Base-by-base conservation (phyloP, 2,329 filamentous ascomycete genomes). In the Chrysosporium queenslandicum region DNA sequence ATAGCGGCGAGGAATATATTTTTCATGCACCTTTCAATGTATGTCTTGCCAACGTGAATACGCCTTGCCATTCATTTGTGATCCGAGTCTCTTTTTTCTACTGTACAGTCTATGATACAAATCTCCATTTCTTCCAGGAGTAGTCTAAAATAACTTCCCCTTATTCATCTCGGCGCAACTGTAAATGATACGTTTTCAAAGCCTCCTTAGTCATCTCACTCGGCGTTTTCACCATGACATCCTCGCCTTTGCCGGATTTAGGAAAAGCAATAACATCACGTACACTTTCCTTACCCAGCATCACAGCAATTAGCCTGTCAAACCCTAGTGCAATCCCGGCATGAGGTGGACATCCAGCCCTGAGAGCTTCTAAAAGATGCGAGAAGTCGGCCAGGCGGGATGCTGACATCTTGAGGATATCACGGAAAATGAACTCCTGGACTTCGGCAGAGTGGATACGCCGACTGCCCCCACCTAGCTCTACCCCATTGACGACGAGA, bases 231-330 rank as follows among this genome's bases (percentile, higher is more conserved):
- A 94, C 87, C 68, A 94, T 79, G 53, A 81, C 69, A 70, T 98
- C 92, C 64, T 94, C 86, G 0, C 92, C 90, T 65, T 83, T 89
- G 56, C 88, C 89, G 56, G 81, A 90, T 74, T 98, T 98, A 0
- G 92, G 94, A 64, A 98, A 98, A 0, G 90, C 90, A 68, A 98
- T 96, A 1, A 98, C 91, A 71, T 98, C 91, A 55, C 87, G 76
- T 2, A 98, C 85, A 1, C 85, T 89, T 9, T 85, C 77, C 29
- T 79, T 83, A 1, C 83, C 85, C 20, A 85, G 79, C 75, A 98
- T 79, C 0, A 95, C 73, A 0, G 91, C 85, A 36, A 92, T 77
- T 46, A 98, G 69, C 3, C 92, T 77, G 66, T 98, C 92, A 65
- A 96, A 95, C 0, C 92, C 92, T 14, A 98, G 73, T 0, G 92